Conservation (phyloP, 129 eudicot species). For the Arctium lappa region DNA sequence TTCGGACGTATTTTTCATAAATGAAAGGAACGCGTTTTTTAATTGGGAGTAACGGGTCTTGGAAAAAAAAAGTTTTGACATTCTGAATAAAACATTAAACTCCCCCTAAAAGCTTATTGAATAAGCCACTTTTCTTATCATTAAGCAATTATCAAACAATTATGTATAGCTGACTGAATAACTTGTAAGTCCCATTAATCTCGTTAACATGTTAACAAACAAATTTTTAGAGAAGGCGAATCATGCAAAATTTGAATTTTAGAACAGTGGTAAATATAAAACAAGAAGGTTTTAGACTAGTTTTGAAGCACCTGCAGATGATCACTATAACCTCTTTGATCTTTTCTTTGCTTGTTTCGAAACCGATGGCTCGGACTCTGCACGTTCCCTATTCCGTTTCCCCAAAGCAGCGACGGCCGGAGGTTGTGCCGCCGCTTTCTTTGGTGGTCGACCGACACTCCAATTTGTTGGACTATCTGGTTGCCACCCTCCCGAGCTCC, state of each 20-base stretch:
- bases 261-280: not conserved
- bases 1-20: too few species aligned
- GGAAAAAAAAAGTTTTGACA: too few species aligned
- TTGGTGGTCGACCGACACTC: constrained; percentile 63
- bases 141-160: too few species aligned
- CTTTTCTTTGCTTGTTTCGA: constrained; percentile 58
- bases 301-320: not conserved
- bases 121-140: too few species aligned
- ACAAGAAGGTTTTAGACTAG: constrained; percentile 27
- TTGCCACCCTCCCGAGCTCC: constrained; percentile 30
- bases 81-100: too few species aligned
- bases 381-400: constrained; percentile 45
- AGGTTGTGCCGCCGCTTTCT: constrained; percentile 50
- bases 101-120: too few species aligned
- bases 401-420: constrained; percentile 27
- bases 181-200: too few species aligned
- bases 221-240: too few species aligned
- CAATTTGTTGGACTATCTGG: constrained; percentile 47
- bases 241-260: not conserved
- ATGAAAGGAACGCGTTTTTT: too few species aligned
- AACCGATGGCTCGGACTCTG: constrained; percentile 30
- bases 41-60: too few species aligned
- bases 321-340: constrained; percentile 40
- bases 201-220: too few species aligned
- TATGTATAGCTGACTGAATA: too few species aligned